Evolutionary conservation across 257 asterid species (phyloP).

Genomic region (Ballota nigra): DNA sequence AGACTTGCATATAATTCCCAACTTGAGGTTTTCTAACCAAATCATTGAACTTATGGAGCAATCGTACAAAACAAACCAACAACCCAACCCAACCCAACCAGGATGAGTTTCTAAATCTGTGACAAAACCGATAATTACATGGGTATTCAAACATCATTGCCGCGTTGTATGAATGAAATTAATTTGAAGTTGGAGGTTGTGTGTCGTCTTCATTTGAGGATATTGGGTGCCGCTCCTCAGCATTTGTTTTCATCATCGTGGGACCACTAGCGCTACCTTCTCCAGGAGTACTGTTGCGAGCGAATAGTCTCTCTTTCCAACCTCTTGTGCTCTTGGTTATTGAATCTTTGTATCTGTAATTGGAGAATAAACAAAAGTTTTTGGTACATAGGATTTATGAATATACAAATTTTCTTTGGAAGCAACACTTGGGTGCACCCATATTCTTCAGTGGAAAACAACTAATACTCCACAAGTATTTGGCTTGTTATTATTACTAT

Average conservation of each 20-base stretch:
- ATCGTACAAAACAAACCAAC: neutral
- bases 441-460: too few relatives aligned
- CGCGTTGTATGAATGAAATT: too few relatives aligned
- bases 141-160: neutral
- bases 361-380: neutral
- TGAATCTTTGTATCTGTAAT: constrained; percentile 71
- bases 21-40: neutral
- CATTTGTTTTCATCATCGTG: too few relatives aligned
- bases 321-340: constrained; percentile 89
- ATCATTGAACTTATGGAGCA: neutral
- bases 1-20: neutral
- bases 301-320: constrained; percentile 90
- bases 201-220: constrained; percentile 37
- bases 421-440: too few relatives aligned
- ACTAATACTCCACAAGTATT: neutral
- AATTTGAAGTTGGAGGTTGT: constrained; percentile 44
- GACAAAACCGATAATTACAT: neutral
- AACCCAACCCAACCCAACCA: neutral
- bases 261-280: constrained; percentile 38
- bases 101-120: too few relatives aligned
- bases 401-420: neutral
- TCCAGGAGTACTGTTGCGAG: constrained; percentile 51
- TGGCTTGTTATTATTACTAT: neutral
- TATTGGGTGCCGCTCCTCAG: constrained; percentile 28
- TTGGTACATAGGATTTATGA: neutral